Percentiles rank a stretch among this genome's conserved stretches.
Conservation (phyloP, 179 eudicot genomes). For the Corrigiola litoralis region DNA sequence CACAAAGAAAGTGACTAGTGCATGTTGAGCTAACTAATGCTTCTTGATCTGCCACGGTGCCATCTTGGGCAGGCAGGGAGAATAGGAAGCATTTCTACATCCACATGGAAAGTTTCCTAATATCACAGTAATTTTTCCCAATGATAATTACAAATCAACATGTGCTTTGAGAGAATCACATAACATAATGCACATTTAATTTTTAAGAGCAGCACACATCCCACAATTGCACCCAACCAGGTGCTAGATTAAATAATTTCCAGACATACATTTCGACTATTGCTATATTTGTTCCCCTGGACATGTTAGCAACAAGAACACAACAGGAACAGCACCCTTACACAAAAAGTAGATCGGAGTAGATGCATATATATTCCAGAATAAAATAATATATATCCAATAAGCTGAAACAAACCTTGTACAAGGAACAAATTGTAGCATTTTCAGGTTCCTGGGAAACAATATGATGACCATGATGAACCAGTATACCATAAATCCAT, state of each 20-base stretch:
- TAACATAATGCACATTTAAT: no score
- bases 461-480: conserved; percentile 54
- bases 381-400: neutral
- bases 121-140: no score
- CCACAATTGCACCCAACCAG: no score
- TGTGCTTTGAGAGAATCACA: no score
- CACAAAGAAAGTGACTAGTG: neutral
- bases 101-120: no score
- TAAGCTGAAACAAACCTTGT: conserved; percentile 47
- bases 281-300: no score
- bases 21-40: neutral
- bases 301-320: neutral
- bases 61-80: no score
- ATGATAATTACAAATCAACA: no score
- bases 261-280: neutral
- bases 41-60: no score
- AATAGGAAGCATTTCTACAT: no score
- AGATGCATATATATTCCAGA: neutral
- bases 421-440: conserved; percentile 44
- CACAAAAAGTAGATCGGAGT: neutral
- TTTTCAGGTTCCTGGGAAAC: conserved; percentile 57
- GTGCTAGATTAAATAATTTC: neutral
- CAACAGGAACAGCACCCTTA: neutral
- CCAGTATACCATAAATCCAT: conserved; percentile 74
- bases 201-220: no score